Evolutionary conservation across 106 monocot species (phyloP), one percentile per base, ranked within the genome.

Genomic region (Alisma plantagoaquatica): DNA sequence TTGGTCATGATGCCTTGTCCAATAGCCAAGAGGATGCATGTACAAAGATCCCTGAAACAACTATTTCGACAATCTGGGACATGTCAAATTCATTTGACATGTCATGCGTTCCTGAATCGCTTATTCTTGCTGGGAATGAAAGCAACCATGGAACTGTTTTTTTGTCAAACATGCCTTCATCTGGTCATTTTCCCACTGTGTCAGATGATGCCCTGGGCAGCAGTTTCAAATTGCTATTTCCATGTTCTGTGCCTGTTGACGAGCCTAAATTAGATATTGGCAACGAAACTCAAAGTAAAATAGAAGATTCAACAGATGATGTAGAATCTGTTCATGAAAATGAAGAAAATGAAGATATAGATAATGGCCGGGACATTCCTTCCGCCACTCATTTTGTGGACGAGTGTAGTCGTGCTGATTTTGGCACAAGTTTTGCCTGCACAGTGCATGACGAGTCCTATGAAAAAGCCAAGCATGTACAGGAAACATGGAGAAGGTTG

Each of bases 351-450:
- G n/a, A n/a, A n/a, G n/a, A n/a, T n/a, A n/a, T n/a, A n/a, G n/a
- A n/a, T n/a, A n/a, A n/a, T n/a, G n/a, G n/a, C n/a, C n/a, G n/a
- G n/a, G n/a, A n/a, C n/a, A n/a, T n/a, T n/a, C n/a, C n/a, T n/a
- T n/a, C n/a, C n/a, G n/a, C n/a, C n/a, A n/a, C 41, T 71, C 75
- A 61, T 14, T 57, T 85, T 33, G 67, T 85, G 84, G 84, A 98
- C 74, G 82, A 84, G 53, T 81, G 84, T 24, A 84, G 83, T 41
- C 66, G 59, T 35, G 71, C 70, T 48, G 80, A 66, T 53, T 77
- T 66, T 23, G 53, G 30, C 61, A 58, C 54, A 18, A 46, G 30
- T 8, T 24, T 4, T 22, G 6, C 18, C 27, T 24, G 24, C 3
- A 51, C 9, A 51, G 50, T 5, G 8, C 7, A 17, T 1, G n/a